A percentile compares a stretch with the other conserved stretches of the same genome.
These are phyloP conservation scores for Sungouiella thailandica DNA, from an alignment of 805 yeast genomes.

Conservation along the genomic window DNA sequence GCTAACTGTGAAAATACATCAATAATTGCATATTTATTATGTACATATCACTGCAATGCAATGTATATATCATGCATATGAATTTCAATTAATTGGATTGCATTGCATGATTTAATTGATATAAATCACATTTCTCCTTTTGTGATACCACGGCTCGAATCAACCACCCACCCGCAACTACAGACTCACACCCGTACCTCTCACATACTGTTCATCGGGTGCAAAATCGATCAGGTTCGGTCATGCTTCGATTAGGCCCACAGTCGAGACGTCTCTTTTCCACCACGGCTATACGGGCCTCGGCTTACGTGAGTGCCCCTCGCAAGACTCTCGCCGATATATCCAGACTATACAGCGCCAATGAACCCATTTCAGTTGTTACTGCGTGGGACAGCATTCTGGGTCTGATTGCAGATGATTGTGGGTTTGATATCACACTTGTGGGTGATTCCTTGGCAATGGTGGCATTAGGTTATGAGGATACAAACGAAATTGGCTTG, in stretches of 20 bases:
- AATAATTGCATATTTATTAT: too few species aligned
- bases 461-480: constrained; percentile 79
- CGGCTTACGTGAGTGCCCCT: constrained; percentile 8
- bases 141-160: neutral
- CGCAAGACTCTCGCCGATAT: constrained; percentile 11
- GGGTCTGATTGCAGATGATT: constrained; percentile 59
- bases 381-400: constrained; percentile 89
- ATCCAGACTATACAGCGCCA: constrained; percentile 6
- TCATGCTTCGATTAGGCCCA: too few species aligned
- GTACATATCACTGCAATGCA: too few species aligned
- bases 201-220: constrained; percentile 1
- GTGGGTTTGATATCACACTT: constrained; percentile 64
- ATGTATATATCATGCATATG: too few species aligned
- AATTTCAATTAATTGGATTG: too few species aligned
- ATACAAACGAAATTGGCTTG: constrained; percentile 69
- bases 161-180: neutral
- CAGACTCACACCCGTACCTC: neutral
- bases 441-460: constrained; percentile 93
- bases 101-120: too few species aligned
- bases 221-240: too few species aligned
- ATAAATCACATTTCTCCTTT: too few species aligned
- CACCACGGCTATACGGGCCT: constrained; percentile 1
- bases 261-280: too few species aligned
- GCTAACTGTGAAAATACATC: too few species aligned
- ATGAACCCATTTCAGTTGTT: constrained; percentile 39